phyloP scores from a whole-genome alignment of 495 filamentous ascomycete genomes.

The Xylaria scruposa region DNA sequence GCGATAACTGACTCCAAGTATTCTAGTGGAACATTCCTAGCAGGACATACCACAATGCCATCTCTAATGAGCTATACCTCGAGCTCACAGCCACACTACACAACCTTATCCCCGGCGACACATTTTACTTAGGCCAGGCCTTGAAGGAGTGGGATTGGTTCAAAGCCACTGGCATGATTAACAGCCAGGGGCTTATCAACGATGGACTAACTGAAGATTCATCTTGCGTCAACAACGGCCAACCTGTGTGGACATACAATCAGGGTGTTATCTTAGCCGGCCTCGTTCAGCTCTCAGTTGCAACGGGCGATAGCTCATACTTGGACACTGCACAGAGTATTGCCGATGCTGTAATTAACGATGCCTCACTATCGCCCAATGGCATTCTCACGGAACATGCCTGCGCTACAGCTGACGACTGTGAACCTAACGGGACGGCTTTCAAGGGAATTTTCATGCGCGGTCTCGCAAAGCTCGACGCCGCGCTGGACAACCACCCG shows the following conservation, averaged over 20 bases:
- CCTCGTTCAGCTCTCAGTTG: slow-evolving; percentile 62
- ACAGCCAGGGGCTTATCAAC: slow-evolving; percentile 64
- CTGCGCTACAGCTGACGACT: slow-evolving; percentile 56
- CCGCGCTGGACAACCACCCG: slow-evolving; percentile 48
- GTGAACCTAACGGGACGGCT: slow-evolving; percentile 63
- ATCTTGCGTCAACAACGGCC: slow-evolving; percentile 66
- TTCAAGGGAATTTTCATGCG: slow-evolving; percentile 80
- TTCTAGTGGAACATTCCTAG: slow-evolving; percentile 60
- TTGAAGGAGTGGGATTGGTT: slow-evolving; percentile 71
- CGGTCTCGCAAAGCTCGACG: slow-evolving; percentile 63
- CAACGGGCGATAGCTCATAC: slow-evolving; percentile 46
- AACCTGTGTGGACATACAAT: slow-evolving; percentile 72
- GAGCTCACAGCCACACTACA: slow-evolving; percentile 68
- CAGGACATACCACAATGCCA: slow-evolving; percentile 66
- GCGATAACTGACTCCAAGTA: background rate
- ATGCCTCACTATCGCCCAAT: slow-evolving; percentile 52
- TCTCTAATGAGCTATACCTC: slow-evolving; percentile 76
- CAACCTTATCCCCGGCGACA: slow-evolving; percentile 60
- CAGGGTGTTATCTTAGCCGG: slow-evolving; percentile 77
- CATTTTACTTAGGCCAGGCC: slow-evolving; percentile 61
- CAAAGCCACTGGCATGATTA: slow-evolving; percentile 65
- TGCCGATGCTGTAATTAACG: slow-evolving; percentile 60
- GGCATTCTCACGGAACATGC: slow-evolving; percentile 65
- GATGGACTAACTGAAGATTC: slow-evolving; percentile 63
- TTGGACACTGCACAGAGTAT: slow-evolving; percentile 61